Conservation (phyloP, 2,329 filamentous ascomycete genomes). For the Beauveria rudraprayagi region DNA sequence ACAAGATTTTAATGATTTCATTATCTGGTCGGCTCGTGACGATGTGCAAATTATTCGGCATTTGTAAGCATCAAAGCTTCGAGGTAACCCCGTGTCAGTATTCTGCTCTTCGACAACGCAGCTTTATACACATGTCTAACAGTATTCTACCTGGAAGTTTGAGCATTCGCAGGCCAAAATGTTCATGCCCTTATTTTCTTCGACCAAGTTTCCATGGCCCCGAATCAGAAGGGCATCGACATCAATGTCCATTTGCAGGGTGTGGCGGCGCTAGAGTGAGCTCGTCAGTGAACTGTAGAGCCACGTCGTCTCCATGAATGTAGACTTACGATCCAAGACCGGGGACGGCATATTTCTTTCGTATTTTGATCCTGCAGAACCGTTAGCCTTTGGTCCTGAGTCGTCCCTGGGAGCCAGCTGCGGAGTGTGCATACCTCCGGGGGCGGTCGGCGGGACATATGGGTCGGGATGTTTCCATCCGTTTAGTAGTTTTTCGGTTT, state of each 20-base stretch:
- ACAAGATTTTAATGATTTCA: constrained; percentile 25
- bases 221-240: not conserved
- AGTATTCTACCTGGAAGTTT: not conserved
- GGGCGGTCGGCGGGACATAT: constrained; percentile 80
- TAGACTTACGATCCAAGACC: constrained; percentile 67
- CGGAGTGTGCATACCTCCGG: constrained; percentile 64
- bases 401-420: not conserved
- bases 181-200: too few relatives aligned
- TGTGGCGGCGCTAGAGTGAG: constrained; percentile 20
- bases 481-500: constrained; percentile 81
- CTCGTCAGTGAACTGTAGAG: not conserved
- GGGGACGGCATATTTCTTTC: constrained; percentile 84
- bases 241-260: constrained; percentile 4
- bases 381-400: constrained; percentile 9
- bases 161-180: not conserved
- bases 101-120: too few relatives aligned
- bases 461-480: constrained; percentile 98
- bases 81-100: too few relatives aligned
- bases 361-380: constrained; percentile 73
- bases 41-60: too few relatives aligned
- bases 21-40: not conserved
- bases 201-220: not conserved
- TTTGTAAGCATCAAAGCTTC: too few relatives aligned
- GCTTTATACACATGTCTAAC: not conserved
- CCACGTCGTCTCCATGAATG: not conserved